phyloP scores from a whole-genome alignment of 139 green algal species.

The Chlamydomonas sphaeroides region DNA sequence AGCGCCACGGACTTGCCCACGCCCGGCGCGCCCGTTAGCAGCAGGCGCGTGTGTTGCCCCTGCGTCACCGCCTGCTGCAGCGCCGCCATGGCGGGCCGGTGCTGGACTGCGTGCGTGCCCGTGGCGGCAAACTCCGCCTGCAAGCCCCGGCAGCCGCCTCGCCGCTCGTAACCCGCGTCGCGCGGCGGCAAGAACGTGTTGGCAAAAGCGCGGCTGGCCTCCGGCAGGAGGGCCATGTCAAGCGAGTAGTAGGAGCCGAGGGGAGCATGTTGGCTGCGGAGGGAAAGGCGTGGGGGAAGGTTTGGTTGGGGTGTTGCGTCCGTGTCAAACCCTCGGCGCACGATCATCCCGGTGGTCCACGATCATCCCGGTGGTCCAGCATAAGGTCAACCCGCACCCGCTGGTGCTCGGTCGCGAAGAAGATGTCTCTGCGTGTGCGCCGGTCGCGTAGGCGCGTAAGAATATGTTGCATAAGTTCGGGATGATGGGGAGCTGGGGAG shows the following conservation, averaged over 20 bases:
- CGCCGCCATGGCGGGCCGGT: constrained; percentile 23
- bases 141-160: constrained; percentile 53
- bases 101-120: constrained; percentile 21
- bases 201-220: constrained; percentile 40
- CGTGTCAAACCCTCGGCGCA: no score
- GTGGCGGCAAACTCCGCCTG: constrained; percentile 49
- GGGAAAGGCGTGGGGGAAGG: no score
- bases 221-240: constrained; percentile 29
- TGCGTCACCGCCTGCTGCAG: constrained; percentile 2
- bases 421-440: no score
- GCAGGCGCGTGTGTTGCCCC: neutral
- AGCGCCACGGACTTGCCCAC: constrained; percentile 76
- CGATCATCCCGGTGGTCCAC: no score
- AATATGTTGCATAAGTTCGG: no score
- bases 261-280: no score
- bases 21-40: constrained; percentile 46
- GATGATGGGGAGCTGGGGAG: no score
- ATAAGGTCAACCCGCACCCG: no score
- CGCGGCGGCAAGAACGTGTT: constrained; percentile 48
- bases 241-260: constrained; percentile 43
- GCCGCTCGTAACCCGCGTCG: constrained; percentile 31
- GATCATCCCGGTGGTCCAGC: no score
- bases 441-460: no score
- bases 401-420: no score
- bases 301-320: no score